These are phyloP conservation scores for Aspergillus jensenii DNA, from an alignment of 2,329 filamentous ascomycete species.

Conservation along the genomic window DNA sequence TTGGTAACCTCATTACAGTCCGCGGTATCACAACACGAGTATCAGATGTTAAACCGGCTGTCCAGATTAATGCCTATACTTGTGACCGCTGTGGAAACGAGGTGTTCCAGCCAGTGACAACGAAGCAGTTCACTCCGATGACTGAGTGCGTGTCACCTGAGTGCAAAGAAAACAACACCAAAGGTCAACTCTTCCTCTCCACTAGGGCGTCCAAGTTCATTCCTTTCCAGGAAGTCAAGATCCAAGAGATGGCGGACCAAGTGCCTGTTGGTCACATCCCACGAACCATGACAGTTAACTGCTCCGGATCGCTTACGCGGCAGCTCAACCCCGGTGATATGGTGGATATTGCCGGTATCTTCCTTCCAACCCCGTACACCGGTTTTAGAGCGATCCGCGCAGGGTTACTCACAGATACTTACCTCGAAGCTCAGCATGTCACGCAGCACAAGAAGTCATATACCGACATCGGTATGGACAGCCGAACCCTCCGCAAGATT, in stretches of 20 bases:
- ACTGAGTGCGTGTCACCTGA: constrained; percentile 85
- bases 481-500: constrained; percentile 76
- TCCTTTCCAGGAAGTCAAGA: constrained; percentile 97
- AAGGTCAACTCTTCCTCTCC: constrained; percentile 89
- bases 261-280: constrained; percentile 98
- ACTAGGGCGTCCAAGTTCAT: constrained; percentile 96
- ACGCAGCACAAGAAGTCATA: constrained; percentile 98
- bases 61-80: constrained; percentile 97
- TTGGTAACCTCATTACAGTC: constrained; percentile 90
- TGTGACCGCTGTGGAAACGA: constrained; percentile 96
- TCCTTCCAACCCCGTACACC: constrained; percentile 96
- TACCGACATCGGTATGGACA: constrained; percentile 83
- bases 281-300: constrained; percentile 83
- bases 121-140: constrained; percentile 87
- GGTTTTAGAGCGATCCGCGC: constrained; percentile 97
- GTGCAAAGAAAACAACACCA: constrained; percentile 85
- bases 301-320: constrained; percentile 80
- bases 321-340: constrained; percentile 92
- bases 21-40: constrained; percentile 93
- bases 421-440: constrained; percentile 90
- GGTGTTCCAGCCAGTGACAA: constrained; percentile 92
- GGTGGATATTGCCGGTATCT: constrained; percentile 91
- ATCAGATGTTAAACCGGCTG: constrained; percentile 94
- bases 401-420: constrained; percentile 94
- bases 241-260: constrained; percentile 99